phyloP scores from a whole-genome alignment of 176 grass and related monocot species.

The Carex scoparia region DNA sequence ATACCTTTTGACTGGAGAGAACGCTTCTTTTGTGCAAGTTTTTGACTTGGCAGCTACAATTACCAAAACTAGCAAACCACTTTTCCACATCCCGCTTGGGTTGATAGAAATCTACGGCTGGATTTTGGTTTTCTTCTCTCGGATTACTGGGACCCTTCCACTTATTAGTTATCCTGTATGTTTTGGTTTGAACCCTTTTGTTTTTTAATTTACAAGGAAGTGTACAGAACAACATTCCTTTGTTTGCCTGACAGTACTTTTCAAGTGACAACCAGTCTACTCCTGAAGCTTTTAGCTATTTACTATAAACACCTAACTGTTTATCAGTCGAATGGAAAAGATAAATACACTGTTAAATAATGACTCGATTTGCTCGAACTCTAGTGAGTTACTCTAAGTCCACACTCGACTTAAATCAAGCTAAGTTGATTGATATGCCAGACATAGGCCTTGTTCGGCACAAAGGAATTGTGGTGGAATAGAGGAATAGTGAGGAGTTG shows the following conservation, averaged over 20 bases:
- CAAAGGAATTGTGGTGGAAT: too few relatives aligned
- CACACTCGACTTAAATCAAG: neutral
- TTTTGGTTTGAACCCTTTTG: neutral
- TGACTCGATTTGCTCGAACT: neutral
- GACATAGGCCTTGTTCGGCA: neutral
- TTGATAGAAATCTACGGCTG: constrained; percentile 77
- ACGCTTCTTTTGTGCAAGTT: constrained; percentile 55
- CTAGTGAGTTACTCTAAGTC: neutral
- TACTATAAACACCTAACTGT: neutral
- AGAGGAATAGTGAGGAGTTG: too few relatives aligned
- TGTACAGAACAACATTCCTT: neutral
- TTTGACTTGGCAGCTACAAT: constrained; percentile 67
- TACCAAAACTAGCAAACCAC: constrained; percentile 63
- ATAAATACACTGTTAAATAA: neutral
- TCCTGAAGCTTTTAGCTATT: neutral
- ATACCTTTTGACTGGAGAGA: constrained; percentile 83
- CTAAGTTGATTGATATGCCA: neutral
- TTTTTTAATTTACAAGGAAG: neutral
- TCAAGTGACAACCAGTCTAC: neutral
- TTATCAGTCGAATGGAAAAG: neutral
- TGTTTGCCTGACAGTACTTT: neutral
- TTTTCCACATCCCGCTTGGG: constrained; percentile 63
- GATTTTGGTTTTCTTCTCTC: constrained; percentile 85
- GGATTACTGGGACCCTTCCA: constrained; percentile 77
- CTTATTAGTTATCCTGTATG: constrained; percentile 88